Base-by-base conservation (phyloP, 1,139 yeast species). In the Taphrina confusa region DNA sequence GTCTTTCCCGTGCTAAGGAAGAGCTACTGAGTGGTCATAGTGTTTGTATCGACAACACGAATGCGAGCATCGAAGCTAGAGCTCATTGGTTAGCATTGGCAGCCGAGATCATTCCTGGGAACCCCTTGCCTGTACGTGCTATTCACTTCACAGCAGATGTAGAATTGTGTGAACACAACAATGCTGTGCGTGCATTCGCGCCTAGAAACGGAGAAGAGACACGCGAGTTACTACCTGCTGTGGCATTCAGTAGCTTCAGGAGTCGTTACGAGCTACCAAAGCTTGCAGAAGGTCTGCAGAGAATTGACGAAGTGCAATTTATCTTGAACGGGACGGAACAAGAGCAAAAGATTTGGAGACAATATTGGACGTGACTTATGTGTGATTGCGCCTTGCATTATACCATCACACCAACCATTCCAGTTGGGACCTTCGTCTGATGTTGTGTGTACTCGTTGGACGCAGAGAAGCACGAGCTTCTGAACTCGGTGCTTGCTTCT, bases 41-140 rank as follows among this genome's bases (percentile, higher is more conserved):
- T 14, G 60, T 61, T 9, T 59, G 57, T 20, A 47, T 61, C 11
- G 63, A 61, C 44, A 57, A 59, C 27, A 61, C 63, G 12, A 61
- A 52, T 39, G 57, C 60, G 22, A 49, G 36, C 16, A 20, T 12
- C 2, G 55, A 40, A 23, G 30, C 62, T 28, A 49, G 63, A 16
- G 33, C 33, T 18, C 51, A 37, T 12, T 61, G 63, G 63, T 28
- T 58, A 18, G 23, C 9, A 9, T 36, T 61, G 11, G 62, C 62
- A 11, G 20, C 23, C 11, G 37, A 25, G 33, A n/a, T 25, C 3
- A 14, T 6, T 11, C 11, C 25, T 6, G 25, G 30, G 11, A 18
- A n/a, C 18, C 14, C n/a, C 6, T 28, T 27, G 25, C 40, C 60
- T 14, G 25, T 61, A 49, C 27, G 30, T 51, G 14, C 28, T 4